Base-by-base conservation (phyloP, 768 basidiomycete genomes). In the Zangia roseola region DNA sequence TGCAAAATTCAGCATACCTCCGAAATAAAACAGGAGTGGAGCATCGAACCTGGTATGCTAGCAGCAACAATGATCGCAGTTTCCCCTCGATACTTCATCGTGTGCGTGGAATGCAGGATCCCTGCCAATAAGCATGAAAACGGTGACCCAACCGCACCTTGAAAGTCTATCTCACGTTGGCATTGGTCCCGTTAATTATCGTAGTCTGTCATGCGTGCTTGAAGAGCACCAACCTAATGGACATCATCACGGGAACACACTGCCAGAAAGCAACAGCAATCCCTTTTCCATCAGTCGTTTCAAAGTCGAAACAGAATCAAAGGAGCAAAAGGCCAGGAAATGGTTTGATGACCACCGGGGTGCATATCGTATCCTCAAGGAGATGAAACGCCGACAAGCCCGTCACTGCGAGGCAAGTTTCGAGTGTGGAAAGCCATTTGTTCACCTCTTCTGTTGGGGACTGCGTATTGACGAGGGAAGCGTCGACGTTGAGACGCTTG, bases 51-150 rank as follows among this genome's bases (percentile, higher is more conserved):
- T 36, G 84, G 83, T 38, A 78, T 84, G 41, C 79, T 76, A 14
- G 84, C 77, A 6, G 86, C 84, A 10, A 88, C 69, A 6, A 88
- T 71, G 6, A 86, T 71, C 5, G 76, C 83, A 55, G 80, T 84
- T 71, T 86, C 86, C 10, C 83, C 82, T 13, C 55, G 49, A 56
- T 78, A 75, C 6, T 75, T 77, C 1, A 59, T 44, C 0, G 76
- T 78, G 10, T 72, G 53, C 2, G 71, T 68, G 0, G 84, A 85
- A 59, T 88, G 85, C 6, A 78, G 45, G 59, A 61, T 25, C 79
- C 75, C 75, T 78, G 41, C 2, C 2, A 17, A 45, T 14, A n/a
- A 31, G 20, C 9, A 21, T 13, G 9, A 31, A 31, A 31, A 31
- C 12, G 30, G 12, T 14, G 10, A 31, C 30, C 13, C 30, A 14